A percentile compares a stretch with the other conserved stretches of the same genome.
phyloP scores from a whole-genome alignment of 352 stramenopile species.

The Pythium utonaiense region DNA sequence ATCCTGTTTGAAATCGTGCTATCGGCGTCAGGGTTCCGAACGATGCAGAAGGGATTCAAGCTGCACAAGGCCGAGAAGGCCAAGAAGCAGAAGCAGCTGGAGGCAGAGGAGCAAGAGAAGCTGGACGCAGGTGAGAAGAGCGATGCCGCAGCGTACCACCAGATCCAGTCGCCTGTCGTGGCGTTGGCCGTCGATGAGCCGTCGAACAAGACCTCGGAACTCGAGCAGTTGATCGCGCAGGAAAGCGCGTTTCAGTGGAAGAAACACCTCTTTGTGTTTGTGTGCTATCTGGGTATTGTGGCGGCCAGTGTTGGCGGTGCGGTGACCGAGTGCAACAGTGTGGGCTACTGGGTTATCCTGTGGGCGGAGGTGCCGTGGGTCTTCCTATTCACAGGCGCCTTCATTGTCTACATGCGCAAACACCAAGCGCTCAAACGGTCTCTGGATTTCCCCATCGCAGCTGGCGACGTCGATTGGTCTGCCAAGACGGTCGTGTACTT shows the following conservation, averaged over 20 bases:
- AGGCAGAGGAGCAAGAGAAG: conserved; percentile 3
- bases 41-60: conserved; percentile 29
- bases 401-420: conserved; percentile 30
- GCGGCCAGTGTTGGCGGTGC: conserved; percentile 21
- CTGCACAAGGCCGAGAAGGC: conserved; percentile 36
- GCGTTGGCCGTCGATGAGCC: background rate
- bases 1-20: conserved; percentile 52
- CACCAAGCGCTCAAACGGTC: conserved; percentile 37
- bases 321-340: conserved; percentile 30
- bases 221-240: background rate
- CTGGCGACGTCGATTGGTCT: conserved; percentile 44
- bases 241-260: conserved; percentile 13
- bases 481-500: conserved; percentile 35
- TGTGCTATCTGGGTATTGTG: conserved; percentile 22
- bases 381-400: conserved; percentile 34
- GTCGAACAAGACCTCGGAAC: background rate
- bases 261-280: conserved; percentile 16
- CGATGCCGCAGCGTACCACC: conserved; percentile 3
- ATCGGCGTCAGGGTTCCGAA: conserved; percentile 30
- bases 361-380: conserved; percentile 49
- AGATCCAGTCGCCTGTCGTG: conserved; percentile 15
- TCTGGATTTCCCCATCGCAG: conserved; percentile 33
- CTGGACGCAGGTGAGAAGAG: conserved; percentile 3
- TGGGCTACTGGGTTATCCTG: conserved; percentile 44
- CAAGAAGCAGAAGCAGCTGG: conserved; percentile 18